These are phyloP conservation scores for Stramenopiles sp. DNA, from an alignment of 352 stramenopile species.

Conservation along the genomic window DNA sequence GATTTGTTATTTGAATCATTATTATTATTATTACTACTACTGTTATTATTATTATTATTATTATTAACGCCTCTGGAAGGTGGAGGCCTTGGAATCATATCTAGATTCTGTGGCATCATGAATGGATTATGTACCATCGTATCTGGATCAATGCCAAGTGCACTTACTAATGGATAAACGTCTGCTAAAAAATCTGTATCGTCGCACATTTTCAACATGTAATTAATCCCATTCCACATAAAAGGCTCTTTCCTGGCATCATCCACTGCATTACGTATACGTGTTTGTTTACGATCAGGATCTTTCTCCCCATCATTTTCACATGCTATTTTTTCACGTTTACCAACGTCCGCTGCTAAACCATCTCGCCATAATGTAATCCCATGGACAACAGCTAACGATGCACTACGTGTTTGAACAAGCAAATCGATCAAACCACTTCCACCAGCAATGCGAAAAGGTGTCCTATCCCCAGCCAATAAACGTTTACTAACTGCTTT, in stretches of 20 bases:
- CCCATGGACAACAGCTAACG: constrained; percentile 31
- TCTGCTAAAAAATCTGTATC: constrained; percentile 47
- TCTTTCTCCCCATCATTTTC: too few species aligned
- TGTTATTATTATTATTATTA: too few species aligned
- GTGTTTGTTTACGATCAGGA: too few species aligned
- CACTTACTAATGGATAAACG: constrained; percentile 27
- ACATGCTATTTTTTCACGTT: too few species aligned
- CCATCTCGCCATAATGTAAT: constrained; percentile 34
- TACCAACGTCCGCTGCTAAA: too few species aligned
- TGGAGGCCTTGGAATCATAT: constrained; percentile 7
- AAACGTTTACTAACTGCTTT: constrained; percentile 23
- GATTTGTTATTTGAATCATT: too few species aligned
- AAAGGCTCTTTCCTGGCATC: too few species aligned
- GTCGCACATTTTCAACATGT: constrained; percentile 40
- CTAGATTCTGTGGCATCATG: constrained; percentile 34
- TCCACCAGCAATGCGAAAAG: constrained; percentile 25
- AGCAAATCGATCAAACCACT: constrained; percentile 38
- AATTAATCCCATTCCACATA: constrained; percentile 35
- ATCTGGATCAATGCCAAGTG: constrained; percentile 33
- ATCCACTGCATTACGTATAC: too few species aligned
- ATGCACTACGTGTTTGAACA: constrained; percentile 36
- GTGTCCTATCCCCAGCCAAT: constrained; percentile 16
- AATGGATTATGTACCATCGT: constrained; percentile 51
- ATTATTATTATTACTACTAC: too few species aligned
- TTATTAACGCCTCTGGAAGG: too few species aligned